Percentiles rank a stretch among this genome's conserved stretches.
Conservation (phyloP, 2,329 filamentous ascomycete species). For the Diaporthe humulicola region DNA sequence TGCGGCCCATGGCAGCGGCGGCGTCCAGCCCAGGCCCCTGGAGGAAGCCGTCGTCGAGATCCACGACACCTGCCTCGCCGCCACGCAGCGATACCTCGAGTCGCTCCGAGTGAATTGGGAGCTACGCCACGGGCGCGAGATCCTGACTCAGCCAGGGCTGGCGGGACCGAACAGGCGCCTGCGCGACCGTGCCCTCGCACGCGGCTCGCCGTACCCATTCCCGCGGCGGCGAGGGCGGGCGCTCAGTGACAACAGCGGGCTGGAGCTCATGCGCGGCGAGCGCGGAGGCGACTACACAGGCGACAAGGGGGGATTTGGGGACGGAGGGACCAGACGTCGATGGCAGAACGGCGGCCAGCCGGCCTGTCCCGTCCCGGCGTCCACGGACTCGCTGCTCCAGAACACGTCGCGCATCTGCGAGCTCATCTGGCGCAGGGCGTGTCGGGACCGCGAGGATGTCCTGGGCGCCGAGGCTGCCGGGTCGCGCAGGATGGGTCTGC, state of each 20-base stretch:
- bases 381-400: constrained; percentile 46
- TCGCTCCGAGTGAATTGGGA: constrained; percentile 41
- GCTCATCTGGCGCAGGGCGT: constrained; percentile 49
- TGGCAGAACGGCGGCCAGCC: not conserved
- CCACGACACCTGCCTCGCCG: constrained; percentile 44
- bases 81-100: constrained; percentile 43
- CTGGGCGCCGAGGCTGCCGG: constrained; percentile 47
- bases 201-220: constrained; percentile 14
- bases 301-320: not conserved
- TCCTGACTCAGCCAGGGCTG: not conserved
- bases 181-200: not conserved
- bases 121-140: constrained; percentile 38
- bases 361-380: constrained; percentile 37
- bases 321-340: not conserved
- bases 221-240: not conserved
- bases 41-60: constrained; percentile 37
- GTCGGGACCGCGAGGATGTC: constrained; percentile 47
- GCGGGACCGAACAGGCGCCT: constrained; percentile 17
- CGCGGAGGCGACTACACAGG: not conserved
- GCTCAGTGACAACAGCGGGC: constrained; percentile 20
- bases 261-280: not conserved
- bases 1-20: not conserved
- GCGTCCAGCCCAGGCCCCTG: not conserved
- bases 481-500: constrained; percentile 46
- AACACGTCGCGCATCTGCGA: constrained; percentile 49